phyloP scores from a whole-genome alignment of 2,329 filamentous ascomycete genomes.

The Trichoderma asperellum region DNA sequence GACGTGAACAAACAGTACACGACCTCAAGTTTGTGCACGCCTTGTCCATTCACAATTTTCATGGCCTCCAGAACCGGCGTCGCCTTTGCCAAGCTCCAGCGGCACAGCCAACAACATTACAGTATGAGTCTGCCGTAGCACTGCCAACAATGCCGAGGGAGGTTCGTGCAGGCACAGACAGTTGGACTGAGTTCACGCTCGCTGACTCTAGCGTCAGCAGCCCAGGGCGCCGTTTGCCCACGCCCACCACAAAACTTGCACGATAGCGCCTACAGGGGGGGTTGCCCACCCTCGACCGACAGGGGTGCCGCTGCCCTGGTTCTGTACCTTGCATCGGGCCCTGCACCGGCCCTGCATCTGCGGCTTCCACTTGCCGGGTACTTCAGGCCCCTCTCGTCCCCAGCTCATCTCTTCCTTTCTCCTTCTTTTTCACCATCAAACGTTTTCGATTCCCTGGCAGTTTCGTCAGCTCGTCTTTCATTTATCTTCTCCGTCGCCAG shows the following conservation, averaged over 20 bases:
- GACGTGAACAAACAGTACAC: background rate
- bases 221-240: background rate
- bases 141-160: background rate
- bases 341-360: constrained; percentile 8
- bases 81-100: background rate
- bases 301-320: constrained; percentile 16
- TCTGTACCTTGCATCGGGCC: constrained; percentile 26
- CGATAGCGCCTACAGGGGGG: background rate
- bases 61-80: background rate
- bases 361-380: constrained; percentile 27
- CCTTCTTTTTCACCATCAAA: constrained; percentile 29
- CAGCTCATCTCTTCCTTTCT: constrained; percentile 31
- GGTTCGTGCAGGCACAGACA: background rate
- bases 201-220: background rate
- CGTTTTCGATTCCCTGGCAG: constrained; percentile 32
- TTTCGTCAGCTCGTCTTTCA: constrained; percentile 33
- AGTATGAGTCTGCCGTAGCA: background rate
- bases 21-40: background rate
- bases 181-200: background rate
- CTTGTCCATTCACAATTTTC: background rate
- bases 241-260: constrained; percentile 10
- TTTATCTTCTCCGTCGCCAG: constrained; percentile 33
- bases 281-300: background rate
- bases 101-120: background rate
- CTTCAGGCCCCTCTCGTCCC: constrained; percentile 25